Evolutionary conservation across 495 filamentous ascomycete genomes (phyloP).

Genomic region (Astrothelium macrocarpum): DNA sequence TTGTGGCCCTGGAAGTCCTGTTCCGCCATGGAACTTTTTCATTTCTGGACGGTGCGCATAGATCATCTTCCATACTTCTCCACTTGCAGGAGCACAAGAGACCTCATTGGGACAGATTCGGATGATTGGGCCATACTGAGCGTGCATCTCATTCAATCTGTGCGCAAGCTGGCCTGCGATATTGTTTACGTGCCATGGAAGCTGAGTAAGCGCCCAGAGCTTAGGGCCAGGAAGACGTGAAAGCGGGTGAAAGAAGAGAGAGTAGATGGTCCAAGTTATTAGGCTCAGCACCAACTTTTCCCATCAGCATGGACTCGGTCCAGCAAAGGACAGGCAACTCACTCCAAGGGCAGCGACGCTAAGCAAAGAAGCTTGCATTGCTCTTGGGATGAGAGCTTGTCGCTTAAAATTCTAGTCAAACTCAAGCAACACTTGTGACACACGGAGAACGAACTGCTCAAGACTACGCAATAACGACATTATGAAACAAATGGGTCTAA

Average conservation of each 20-base stretch:
- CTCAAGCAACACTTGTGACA: no score
- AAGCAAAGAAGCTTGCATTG: no score
- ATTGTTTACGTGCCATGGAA: slow-evolving; percentile 10
- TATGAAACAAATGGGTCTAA: no score
- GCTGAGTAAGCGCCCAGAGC: slow-evolving; percentile 15
- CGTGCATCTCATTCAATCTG: slow-evolving; percentile 24
- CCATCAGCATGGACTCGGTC: not conserved
- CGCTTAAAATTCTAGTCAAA: no score
- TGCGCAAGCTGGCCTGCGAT: slow-evolving; percentile 20
- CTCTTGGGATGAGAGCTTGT: no score
- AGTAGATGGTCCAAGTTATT: slow-evolving; percentile 13
- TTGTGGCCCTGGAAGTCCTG: not conserved
- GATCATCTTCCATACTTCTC: slow-evolving; percentile 24
- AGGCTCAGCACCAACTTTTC: not conserved
- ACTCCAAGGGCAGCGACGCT: not conserved
- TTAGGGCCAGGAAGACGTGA: slow-evolving; percentile 24
- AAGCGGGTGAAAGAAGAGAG: slow-evolving; percentile 23
- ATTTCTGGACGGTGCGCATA: slow-evolving; percentile 22
- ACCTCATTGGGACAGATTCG: slow-evolving; percentile 27
- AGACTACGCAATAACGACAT: no score
- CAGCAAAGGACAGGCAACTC: not conserved
- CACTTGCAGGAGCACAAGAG: slow-evolving; percentile 19
- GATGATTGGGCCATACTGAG: slow-evolving; percentile 26
- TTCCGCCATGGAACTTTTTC: not conserved
- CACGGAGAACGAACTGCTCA: no score